phyloP scores from a whole-genome alignment of 306 rosid species.

The Cicer judaicum region DNA sequence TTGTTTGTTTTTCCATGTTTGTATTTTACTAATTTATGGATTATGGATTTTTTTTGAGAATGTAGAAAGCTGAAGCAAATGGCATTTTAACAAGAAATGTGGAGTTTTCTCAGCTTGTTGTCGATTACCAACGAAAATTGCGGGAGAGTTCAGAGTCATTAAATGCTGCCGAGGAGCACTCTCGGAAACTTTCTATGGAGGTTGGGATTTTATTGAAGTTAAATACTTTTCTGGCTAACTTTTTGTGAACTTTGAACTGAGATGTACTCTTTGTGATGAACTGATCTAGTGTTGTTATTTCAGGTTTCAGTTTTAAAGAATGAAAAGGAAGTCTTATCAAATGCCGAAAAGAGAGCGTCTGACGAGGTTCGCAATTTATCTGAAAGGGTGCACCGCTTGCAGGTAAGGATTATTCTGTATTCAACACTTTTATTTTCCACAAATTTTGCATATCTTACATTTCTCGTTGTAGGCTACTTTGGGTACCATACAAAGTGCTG shows the following conservation, averaged over 20 bases:
- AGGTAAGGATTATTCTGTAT: conserved; percentile 54
- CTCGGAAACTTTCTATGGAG: conserved; percentile 84
- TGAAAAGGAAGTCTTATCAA: conserved; percentile 80
- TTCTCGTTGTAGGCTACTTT: conserved; percentile 70
- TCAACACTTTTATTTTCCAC: background rate
- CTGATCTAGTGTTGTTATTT: conserved; percentile 31
- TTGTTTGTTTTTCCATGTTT: conserved; percentile 14
- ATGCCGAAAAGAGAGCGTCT: conserved; percentile 93
- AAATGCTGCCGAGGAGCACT: conserved; percentile 69
- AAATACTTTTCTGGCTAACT: background rate
- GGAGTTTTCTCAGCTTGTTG: conserved; percentile 82
- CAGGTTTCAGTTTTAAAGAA: conserved; percentile 74
- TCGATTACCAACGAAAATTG: conserved; percentile 81
- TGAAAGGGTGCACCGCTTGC: conserved; percentile 81
- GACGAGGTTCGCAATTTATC: conserved; percentile 81
- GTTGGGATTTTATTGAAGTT: conserved; percentile 48
- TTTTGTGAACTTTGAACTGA: background rate
- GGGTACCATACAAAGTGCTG: conserved; percentile 82
- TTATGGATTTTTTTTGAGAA: conserved; percentile 40
- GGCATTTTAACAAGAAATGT: conserved; percentile 78
- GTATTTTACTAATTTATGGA: conserved; percentile 24
- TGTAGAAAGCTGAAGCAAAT: conserved; percentile 73
- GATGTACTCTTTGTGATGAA: background rate
- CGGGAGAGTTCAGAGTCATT: conserved; percentile 86
- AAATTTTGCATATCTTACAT: conserved; percentile 46